Conservation (phyloP, 2,329 filamentous ascomycete species). For the Metarhizium guizhouense region DNA sequence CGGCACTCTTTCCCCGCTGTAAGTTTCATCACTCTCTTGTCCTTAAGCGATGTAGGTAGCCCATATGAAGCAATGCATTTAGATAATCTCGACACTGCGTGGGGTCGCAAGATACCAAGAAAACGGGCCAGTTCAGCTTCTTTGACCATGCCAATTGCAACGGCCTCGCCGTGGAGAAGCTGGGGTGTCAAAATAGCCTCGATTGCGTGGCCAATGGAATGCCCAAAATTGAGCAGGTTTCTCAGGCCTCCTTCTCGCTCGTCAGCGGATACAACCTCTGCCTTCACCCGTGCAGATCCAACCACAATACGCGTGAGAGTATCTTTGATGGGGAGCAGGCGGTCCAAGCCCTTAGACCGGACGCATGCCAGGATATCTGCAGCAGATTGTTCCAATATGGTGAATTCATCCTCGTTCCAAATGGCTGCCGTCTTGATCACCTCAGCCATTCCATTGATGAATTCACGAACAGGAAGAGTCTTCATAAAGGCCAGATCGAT, state of each 20-base stretch:
- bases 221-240: conserved; percentile 94
- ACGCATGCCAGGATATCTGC: conserved; percentile 53
- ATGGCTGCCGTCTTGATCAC: conserved; percentile 97
- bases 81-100: conserved; percentile 77
- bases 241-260: conserved; percentile 89
- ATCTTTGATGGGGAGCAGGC: conserved; percentile 61
- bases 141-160: conserved; percentile 97
- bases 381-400: conserved; percentile 73
- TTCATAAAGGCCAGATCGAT: conserved; percentile 89
- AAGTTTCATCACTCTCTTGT: conserved; percentile 72
- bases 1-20: conserved; percentile 83
- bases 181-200: conserved; percentile 94
- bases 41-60: conserved; percentile 73
- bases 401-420: conserved; percentile 84
- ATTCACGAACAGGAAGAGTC: conserved; percentile 80
- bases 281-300: conserved; percentile 88
- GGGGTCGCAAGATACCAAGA: conserved; percentile 74
- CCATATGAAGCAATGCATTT: conserved; percentile 96
- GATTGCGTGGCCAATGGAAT: conserved; percentile 94
- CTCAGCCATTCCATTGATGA: conserved; percentile 98
- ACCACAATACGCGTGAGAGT: conserved; percentile 73
- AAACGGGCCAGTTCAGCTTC: conserved; percentile 90
- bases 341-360: conserved; percentile 30
- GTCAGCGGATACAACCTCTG: conserved; percentile 86
- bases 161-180: conserved; percentile 88